These are phyloP conservation scores for Macrocybe sp. DNA, from an alignment of 1,284 basidiomycete species.

Conservation along the genomic window DNA sequence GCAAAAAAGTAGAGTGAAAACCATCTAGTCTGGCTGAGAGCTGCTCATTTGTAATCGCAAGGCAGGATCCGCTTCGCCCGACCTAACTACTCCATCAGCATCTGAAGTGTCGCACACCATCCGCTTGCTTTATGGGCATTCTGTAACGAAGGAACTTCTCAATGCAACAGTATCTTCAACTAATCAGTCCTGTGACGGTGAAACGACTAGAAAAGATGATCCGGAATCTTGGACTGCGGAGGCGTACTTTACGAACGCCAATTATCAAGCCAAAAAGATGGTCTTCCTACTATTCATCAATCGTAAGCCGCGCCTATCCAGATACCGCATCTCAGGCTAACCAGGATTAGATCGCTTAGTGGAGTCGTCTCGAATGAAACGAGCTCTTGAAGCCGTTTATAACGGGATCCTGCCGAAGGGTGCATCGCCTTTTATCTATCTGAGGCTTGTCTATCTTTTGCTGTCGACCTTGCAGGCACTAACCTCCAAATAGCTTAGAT, in stretches of 20 bases:
- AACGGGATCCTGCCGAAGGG: constrained; percentile 89
- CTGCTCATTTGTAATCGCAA: constrained; percentile 23
- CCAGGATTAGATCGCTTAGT: constrained; percentile 78
- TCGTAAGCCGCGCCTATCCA: constrained; percentile 48
- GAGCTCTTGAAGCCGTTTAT: constrained; percentile 86
- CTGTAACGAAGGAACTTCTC: constrained; percentile 80
- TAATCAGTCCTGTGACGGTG: constrained; percentile 15
- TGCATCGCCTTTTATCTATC: constrained; percentile 85
- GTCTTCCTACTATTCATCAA: constrained; percentile 96
- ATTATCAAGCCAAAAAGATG: constrained; percentile 85
- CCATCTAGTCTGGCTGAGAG: background rate
- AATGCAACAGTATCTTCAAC: constrained; percentile 42
- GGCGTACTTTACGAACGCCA: constrained; percentile 82
- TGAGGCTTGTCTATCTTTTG: constrained; percentile 52
- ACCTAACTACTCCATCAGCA: constrained; percentile 77
- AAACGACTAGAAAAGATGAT: constrained; percentile 23
- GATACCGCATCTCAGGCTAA: constrained; percentile 1
- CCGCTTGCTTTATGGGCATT: constrained; percentile 76
- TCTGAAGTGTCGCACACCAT: constrained; percentile 74
- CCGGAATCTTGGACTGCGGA: constrained; percentile 62
- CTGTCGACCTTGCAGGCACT: constrained; percentile 4
- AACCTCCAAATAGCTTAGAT: constrained; percentile 49
- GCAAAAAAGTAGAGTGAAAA: constrained; percentile 70
- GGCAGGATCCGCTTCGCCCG: constrained; percentile 70
- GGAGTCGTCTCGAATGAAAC: constrained; percentile 84